A percentile compares a stretch with the other conserved stretches of the same genome.
These are phyloP conservation scores for Apocynum venetum DNA, from an alignment of 257 asterid species.

Conservation along the genomic window DNA sequence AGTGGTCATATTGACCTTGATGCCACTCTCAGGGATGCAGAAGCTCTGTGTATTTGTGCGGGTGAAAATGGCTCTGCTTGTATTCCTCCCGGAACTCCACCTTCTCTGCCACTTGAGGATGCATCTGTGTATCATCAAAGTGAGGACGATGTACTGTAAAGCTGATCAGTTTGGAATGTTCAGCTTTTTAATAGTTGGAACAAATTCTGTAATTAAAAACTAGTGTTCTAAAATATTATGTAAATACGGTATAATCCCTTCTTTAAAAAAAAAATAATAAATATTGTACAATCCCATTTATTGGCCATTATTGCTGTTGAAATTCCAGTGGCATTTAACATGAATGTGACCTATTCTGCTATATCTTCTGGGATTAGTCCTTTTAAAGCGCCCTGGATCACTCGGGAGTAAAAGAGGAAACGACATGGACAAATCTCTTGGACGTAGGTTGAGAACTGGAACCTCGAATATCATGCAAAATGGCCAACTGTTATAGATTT, in stretches of 20 bases:
- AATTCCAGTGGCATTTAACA: not conserved
- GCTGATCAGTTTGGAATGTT: not conserved
- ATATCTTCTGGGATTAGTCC: not conserved
- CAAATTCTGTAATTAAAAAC: not conserved
- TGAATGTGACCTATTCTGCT: not conserved
- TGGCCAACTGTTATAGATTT: not conserved
- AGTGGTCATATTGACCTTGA: conserved; percentile 89
- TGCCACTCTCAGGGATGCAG: conserved; percentile 79
- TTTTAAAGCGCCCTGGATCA: not conserved
- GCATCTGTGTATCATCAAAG: conserved; percentile 59
- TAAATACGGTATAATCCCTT: not conserved
- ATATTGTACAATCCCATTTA: not conserved
- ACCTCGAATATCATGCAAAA: not conserved
- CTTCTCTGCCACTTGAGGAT: conserved; percentile 77
- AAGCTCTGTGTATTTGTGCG: conserved; percentile 85
- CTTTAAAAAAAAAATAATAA: not conserved
- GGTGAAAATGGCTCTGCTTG: conserved; percentile 93
- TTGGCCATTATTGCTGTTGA: not conserved
- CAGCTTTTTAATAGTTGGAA: not conserved
- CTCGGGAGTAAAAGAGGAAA: not conserved
- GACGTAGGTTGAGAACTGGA: not conserved
- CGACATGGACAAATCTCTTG: not conserved
- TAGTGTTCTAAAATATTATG: not conserved
- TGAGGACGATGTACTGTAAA: conserved; percentile 71
- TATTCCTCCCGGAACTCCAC: conserved; percentile 97